phyloP scores from a whole-genome alignment of 345 rosid genomes.

The Populus pruinosa region DNA sequence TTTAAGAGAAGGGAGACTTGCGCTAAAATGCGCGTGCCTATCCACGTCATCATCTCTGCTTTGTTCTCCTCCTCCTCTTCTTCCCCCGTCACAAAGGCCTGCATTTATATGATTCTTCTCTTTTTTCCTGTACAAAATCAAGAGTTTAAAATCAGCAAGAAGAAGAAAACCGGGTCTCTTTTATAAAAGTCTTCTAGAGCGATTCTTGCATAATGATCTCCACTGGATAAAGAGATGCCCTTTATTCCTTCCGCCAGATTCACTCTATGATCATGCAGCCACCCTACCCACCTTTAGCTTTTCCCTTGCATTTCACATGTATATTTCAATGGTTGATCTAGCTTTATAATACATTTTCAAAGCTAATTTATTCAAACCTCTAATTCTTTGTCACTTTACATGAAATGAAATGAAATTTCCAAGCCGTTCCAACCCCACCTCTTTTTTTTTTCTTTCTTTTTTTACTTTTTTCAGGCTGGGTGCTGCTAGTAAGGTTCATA shows the following conservation, averaged over 20 bases:
- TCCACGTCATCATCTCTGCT: conserved; percentile 39
- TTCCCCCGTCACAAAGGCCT: not conserved
- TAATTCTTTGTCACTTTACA: not conserved
- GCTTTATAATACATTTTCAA: not conserved
- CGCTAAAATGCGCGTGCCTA: conserved; percentile 53
- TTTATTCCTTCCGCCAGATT: conserved; percentile 53
- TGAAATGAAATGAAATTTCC: not conserved
- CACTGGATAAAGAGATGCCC: conserved; percentile 40
- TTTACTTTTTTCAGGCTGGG: not conserved
- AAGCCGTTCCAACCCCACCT: not conserved
- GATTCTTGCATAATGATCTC: conserved; percentile 22
- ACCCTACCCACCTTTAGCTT: conserved; percentile 17
- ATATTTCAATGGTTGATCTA: not conserved
- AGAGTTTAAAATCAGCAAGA: conserved; percentile 3
- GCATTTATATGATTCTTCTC: not conserved
- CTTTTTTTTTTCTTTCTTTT: not conserved
- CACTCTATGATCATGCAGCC: conserved; percentile 21
- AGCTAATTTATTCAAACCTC: not conserved
- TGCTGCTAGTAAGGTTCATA: not conserved
- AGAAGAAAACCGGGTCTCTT: conserved; percentile 25
- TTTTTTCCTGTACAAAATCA: conserved; percentile 14
- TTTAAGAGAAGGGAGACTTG: not conserved
- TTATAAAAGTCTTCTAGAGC: conserved; percentile 8
- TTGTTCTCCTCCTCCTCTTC: conserved; percentile 8
- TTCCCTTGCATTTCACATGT: conserved; percentile 5